These are phyloP conservation scores for Cyclocybe cylindracea DNA, from an alignment of 768 basidiomycete genomes.

Conservation along the genomic window DNA sequence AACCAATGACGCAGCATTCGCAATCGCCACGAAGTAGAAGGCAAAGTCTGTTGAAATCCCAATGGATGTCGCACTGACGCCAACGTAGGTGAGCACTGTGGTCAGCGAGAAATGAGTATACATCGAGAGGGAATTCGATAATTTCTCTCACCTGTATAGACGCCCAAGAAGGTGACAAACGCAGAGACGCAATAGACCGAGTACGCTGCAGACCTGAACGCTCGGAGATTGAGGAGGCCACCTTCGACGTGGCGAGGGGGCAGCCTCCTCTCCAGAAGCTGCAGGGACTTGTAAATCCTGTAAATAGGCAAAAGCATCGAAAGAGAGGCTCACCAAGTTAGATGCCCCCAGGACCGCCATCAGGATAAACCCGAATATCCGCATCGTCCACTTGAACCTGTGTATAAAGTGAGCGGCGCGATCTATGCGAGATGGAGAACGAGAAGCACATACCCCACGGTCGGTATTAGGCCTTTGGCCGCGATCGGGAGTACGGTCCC, in stretches of 20 bases:
- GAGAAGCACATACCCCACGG: conserved; percentile 35
- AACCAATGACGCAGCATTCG: conserved; percentile 64
- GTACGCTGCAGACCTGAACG: conserved; percentile 56
- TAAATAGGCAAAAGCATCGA: too few relatives aligned
- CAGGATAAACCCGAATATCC: conserved; percentile 67
- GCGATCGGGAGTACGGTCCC: conserved; percentile 69
- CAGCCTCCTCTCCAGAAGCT: conserved; percentile 51
- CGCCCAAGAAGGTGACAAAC: conserved; percentile 61
- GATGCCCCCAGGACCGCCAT: conserved; percentile 50
- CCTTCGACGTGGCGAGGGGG: conserved; percentile 54
- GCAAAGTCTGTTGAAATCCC: conserved; percentile 53
- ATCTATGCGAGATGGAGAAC: neutral
- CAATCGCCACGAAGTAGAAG: conserved; percentile 68
- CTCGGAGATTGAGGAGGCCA: conserved; percentile 55
- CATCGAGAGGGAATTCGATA: neutral
- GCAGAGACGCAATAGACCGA: conserved; percentile 58
- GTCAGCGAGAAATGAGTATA: neutral
- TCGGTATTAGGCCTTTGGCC: conserved; percentile 53
- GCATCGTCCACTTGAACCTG: conserved; percentile 81
- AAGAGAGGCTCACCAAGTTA: conserved; percentile 44
- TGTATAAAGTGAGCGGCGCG: neutral
- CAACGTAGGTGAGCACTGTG: conserved; percentile 70
- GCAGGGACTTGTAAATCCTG: neutral
- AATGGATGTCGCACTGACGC: conserved; percentile 50
- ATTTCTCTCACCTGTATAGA: conserved; percentile 57